Percentiles rank a stretch among this genome's conserved stretches.
Evolutionary conservation across 352 stramenopile species (phyloP).

Genomic region (Poterioochromonas sp.): DNA sequence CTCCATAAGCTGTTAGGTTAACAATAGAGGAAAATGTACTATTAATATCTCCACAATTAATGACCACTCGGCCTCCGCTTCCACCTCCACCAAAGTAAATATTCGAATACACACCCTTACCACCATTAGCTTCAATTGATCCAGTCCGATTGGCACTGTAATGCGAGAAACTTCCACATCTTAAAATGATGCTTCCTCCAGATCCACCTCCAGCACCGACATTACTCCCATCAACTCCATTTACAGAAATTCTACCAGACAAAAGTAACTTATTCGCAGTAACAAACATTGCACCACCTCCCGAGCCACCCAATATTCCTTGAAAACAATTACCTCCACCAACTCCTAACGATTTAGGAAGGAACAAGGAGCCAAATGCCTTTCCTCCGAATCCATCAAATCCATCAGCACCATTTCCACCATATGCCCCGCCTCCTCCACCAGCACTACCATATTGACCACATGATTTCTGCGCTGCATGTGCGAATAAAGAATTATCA

Average conservation of each 20-base stretch:
- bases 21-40: too few relatives aligned
- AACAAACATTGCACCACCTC: conserved; percentile 4
- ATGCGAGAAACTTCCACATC: background rate
- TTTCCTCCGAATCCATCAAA: background rate
- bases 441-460: background rate
- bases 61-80: background rate
- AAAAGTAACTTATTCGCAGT: background rate
- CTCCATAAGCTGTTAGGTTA: too few relatives aligned
- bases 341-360: background rate
- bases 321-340: background rate
- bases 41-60: too few relatives aligned
- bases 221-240: background rate
- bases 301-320: background rate
- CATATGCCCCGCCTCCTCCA: conserved; percentile 15
- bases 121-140: conserved; percentile 19
- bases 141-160: too few relatives aligned
- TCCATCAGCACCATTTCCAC: conserved; percentile 6
- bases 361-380: background rate
- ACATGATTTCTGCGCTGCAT: too few relatives aligned
- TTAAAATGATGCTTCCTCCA: background rate
- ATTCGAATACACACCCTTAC: background rate
- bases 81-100: conserved; percentile 19
- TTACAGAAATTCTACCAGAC: background rate
- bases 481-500: too few relatives aligned
- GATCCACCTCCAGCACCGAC: conserved; percentile 11